Base-by-base conservation (phyloP, 1,284 basidiomycete species). In the Inonotus hispidus region DNA sequence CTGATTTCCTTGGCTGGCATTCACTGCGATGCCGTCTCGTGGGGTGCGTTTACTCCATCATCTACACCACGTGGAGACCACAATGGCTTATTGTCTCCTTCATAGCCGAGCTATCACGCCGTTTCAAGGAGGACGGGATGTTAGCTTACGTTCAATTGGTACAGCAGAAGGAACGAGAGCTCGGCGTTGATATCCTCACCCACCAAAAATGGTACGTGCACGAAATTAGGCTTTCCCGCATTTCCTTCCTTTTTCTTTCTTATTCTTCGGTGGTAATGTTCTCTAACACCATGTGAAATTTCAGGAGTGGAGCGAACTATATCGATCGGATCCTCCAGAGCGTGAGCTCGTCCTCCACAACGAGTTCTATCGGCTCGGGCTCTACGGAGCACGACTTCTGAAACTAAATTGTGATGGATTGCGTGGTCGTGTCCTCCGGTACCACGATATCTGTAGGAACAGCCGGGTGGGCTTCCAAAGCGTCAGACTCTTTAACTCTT, bases 181-280 rank as follows among this genome's bases (percentile, higher is more conserved):
- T 95, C 54, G 92, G 92, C 35, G 93, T 92, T 67, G 95, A 98
- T 72, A 93, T 98, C 46, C 79, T 97, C 59, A 94, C 90, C 1
- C 92, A 94, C 73, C 92, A 94, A 74, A 93, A 92, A 78, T 94
- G 92, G 92, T 85, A 50, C 62, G 79, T 72, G 10, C 23, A 38
- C 27, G 19, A 21, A n/a, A 35, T 8, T 13, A 16, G 4, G 10
- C 50, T 35, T 35, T 14, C 6, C 10, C 59, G 50, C 53, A 60
- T 38, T 16, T 37, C 35, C 16, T 23, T 49, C 46, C 38, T 37
- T 19, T 37, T 39, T 21, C n/a, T 53, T 39, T 38, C 64, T 23
- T 27, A 35, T 35, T 47, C 32, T 56, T 38, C 55, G 53, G 49
- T 35, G 23, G 25, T 27, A 35, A 37, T 29, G 27, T 13, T 3